Percentiles rank a stretch among this genome's conserved stretches.
phyloP scores from a whole-genome alignment of 768 basidiomycete species.

The Tubosaeta brunneosetosa region DNA sequence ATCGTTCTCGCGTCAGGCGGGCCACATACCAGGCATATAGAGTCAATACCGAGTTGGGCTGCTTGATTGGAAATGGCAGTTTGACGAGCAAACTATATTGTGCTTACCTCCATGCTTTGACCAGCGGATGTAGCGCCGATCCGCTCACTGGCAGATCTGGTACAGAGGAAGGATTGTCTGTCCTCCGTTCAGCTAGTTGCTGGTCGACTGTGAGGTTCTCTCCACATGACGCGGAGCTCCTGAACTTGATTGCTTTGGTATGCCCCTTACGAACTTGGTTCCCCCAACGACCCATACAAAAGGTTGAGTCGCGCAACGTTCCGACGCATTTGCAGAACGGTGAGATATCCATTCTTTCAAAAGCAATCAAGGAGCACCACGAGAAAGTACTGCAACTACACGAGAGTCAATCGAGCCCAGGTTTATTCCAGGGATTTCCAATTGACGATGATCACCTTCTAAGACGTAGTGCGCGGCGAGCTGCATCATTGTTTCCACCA shows the following conservation, averaged over 20 bases:
- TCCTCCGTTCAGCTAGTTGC: slow-evolving; percentile 34
- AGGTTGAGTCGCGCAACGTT: slow-evolving; percentile 25
- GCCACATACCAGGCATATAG: slow-evolving; percentile 23
- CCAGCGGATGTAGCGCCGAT: slow-evolving; percentile 36
- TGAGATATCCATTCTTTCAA: slow-evolving; percentile 18
- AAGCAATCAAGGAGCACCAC: slow-evolving; percentile 26
- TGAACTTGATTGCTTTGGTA: slow-evolving; percentile 31
- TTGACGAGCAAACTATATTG: slow-evolving; percentile 32
- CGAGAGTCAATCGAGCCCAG: background rate
- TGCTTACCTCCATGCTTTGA: slow-evolving; percentile 43
- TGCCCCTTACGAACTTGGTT: slow-evolving; percentile 33
- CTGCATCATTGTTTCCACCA: background rate
- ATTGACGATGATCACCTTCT: slow-evolving; percentile 1
- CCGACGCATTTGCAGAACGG: slow-evolving; percentile 26
- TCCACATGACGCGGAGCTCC: slow-evolving; percentile 28
- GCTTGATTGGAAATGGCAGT: too few relatives aligned
- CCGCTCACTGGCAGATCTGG: slow-evolving; percentile 33
- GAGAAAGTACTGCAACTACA: slow-evolving; percentile 9
- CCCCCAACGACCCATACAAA: slow-evolving; percentile 38
- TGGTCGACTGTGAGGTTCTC: slow-evolving; percentile 36
- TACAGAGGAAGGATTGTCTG: slow-evolving; percentile 27
- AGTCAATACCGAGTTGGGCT: slow-evolving; percentile 27
- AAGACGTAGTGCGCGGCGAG: slow-evolving; percentile 9
- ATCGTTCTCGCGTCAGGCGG: background rate
- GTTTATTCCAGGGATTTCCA: slow-evolving; percentile 3